Evolutionary conservation across 2,329 filamentous ascomycete species (phyloP), one percentile per base, ranked within the genome.

Genomic region (Amylocarpus encephaloides): DNA sequence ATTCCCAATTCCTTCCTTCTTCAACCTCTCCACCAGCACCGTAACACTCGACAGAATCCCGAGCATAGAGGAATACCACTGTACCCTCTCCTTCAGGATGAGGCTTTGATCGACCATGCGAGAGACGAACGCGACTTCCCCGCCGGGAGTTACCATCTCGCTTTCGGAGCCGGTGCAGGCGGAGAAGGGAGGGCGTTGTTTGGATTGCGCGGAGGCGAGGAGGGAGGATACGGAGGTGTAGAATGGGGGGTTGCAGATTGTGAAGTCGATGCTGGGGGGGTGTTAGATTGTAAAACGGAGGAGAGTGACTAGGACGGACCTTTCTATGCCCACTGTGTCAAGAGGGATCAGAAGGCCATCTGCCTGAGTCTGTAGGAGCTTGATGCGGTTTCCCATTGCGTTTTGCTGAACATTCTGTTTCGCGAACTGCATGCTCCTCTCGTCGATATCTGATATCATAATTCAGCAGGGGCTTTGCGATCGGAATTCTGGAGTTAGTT

Each of bases 191-290:
- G 82, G 82, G 0, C 76, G 74, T 2, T 75, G 69, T 66, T 96
- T 95, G 34, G 75, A 68, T 13, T 73, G 67, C 0, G 87, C 85
- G 1, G 84, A 85, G 3, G 72, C 69, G 2, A 76, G 58, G 68
- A 96, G 79, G 45, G 94, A 89, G 5, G 75, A 68, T 2, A 77
- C 70, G 0, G 87, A 90, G n/a, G 74, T 68, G 71, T 96, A 97
- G 70, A 98, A 98, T 0, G 93, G 93, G 0, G 93, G 93, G 59
- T 98, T 98, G 56, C 86, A 92, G 82, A 97, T 94, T 51, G 80
- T 82, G 65, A 97, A 96, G 64, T 92, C 84, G 39, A 95, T 73
- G 2, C 72, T 74, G 43, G 6, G 48, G 41, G 33, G 38, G 6
- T 34, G 41, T 61, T 30, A 61, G 53, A 51, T 43, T 19, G 16